Evolutionary conservation across 306 rosid genomes (phyloP).

Genomic region (Rosa chinensis): DNA sequence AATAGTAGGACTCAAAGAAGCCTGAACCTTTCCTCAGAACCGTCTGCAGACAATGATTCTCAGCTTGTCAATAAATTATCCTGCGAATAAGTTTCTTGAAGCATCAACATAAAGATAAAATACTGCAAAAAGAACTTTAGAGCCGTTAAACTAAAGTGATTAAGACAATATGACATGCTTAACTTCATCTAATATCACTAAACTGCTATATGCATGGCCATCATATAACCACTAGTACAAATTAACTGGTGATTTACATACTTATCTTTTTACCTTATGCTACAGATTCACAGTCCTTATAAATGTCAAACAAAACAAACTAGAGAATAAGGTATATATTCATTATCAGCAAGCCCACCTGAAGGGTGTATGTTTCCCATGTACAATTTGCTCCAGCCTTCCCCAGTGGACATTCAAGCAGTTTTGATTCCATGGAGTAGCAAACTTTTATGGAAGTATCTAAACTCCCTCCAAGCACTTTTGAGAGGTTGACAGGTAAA

Average conservation of each 20-base stretch:
- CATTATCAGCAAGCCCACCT: constrained; percentile 51
- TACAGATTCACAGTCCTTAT: not conserved
- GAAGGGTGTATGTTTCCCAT: constrained; percentile 62
- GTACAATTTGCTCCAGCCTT: constrained; percentile 86
- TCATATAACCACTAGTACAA: not conserved
- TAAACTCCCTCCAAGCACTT: constrained; percentile 42
- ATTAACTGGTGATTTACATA: not conserved
- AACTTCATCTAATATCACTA: not conserved
- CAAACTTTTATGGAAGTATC: constrained; percentile 49
- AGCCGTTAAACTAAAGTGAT: not conserved
- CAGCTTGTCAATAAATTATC: constrained; percentile 50
- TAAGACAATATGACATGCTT: not conserved
- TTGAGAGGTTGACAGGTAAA: constrained; percentile 48
- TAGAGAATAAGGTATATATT: not conserved
- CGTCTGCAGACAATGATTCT: constrained; percentile 80
- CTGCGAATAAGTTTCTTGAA: constrained; percentile 38
- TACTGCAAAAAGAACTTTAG: constrained; percentile 18
- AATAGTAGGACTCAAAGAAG: constrained; percentile 79
- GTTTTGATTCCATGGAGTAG: constrained; percentile 64
- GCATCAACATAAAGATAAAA: constrained; percentile 39
- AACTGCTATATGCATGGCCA: not conserved
- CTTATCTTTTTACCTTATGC: not conserved
- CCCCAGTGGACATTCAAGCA: constrained; percentile 71
- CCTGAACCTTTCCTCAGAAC: constrained; percentile 53
- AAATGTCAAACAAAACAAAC: not conserved